These are phyloP conservation scores for Nakaseomyces nivariensis DNA, from an alignment of 1,139 yeast species.

Conservation along the genomic window DNA sequence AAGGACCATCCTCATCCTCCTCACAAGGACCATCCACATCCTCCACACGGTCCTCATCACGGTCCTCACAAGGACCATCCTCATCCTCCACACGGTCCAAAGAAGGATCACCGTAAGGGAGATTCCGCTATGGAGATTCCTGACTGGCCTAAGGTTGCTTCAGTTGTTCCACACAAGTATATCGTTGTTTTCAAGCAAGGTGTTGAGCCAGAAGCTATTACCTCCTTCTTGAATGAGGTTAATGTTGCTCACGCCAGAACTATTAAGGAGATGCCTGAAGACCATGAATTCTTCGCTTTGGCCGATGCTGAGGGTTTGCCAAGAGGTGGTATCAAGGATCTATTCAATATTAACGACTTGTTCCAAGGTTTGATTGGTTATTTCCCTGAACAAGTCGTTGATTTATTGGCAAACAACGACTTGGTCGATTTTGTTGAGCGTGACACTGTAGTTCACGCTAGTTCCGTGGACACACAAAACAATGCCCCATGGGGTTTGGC, in stretches of 20 bases:
- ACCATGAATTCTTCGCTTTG: conserved; percentile 18
- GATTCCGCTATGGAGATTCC: too few species aligned
- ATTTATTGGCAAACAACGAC: conserved; percentile 58
- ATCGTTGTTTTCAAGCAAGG: conserved; percentile 65
- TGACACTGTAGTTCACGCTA: conserved; percentile 64
- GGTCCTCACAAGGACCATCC: neutral
- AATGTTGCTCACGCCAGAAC: conserved; percentile 20
- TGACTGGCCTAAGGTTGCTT: too few species aligned
- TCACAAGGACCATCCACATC: neutral
- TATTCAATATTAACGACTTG: conserved; percentile 47
- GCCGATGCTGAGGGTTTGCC: conserved; percentile 16
- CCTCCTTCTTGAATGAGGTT: conserved; percentile 32
- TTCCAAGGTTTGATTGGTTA: conserved; percentile 62
- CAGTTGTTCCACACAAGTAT: conserved; percentile 60
- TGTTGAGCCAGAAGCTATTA: conserved; percentile 40
- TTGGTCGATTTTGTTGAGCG: conserved; percentile 66
- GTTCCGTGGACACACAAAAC: conserved; percentile 56
- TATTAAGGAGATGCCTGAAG: conserved; percentile 16
- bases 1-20: neutral
- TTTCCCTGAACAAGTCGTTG: conserved; percentile 63
- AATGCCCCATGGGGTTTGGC: conserved; percentile 96
- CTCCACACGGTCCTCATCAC: conserved; percentile 1
- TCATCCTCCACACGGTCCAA: neutral
- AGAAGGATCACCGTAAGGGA: neutral
- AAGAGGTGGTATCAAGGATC: conserved; percentile 53